Evolutionary conservation across 129 eudicot species (phyloP).

Genomic region (Mikania micrantha): DNA sequence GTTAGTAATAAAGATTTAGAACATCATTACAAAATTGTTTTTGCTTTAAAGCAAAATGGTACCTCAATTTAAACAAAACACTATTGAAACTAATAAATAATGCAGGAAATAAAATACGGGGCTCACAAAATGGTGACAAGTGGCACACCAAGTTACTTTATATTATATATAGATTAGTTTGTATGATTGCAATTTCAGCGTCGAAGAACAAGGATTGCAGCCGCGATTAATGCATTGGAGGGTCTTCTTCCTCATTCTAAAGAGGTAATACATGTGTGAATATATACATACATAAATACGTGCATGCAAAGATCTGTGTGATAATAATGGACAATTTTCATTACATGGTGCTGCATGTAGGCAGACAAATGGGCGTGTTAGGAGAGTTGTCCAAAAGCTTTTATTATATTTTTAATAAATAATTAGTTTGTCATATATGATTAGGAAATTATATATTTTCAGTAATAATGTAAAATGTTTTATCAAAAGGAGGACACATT

Average conservation of each 20-base stretch:
- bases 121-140: no score
- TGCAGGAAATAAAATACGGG: no score
- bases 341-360: not conserved
- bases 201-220: constrained; percentile 42
- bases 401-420: not conserved
- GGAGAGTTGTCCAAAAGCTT: not conserved
- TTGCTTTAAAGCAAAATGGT: no score
- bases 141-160: no score
- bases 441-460: not conserved
- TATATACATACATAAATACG: not conserved
- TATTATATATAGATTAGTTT: no score
- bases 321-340: no score
- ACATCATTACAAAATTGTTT: no score
- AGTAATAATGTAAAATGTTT: not conserved
- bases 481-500: not conserved
- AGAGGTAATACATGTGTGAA: constrained; percentile 19
- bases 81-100: no score
- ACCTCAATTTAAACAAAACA: no score
- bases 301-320: no score
- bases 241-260: constrained; percentile 44
- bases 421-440: not conserved
- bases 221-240: constrained; percentile 44
- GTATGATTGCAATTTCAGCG: constrained; percentile 32
- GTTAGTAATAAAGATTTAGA: no score
- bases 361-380: not conserved